These are phyloP conservation scores for Bromus sterilis DNA, from an alignment of 176 grass and related monocot genomes.

Conservation along the genomic window DNA sequence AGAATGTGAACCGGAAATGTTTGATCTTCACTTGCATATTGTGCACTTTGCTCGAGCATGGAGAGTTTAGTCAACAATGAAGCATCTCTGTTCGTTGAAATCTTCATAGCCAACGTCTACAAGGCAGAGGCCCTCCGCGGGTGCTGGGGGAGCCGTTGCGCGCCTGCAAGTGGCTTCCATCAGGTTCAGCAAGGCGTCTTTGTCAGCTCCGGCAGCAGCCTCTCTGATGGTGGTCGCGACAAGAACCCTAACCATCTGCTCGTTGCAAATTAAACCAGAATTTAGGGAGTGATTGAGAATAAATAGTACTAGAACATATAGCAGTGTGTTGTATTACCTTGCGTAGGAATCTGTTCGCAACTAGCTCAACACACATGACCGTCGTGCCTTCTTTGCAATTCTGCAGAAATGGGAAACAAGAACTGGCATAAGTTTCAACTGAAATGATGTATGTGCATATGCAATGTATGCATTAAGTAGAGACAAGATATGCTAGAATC, in stretches of 20 bases:
- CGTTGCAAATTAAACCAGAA: background rate
- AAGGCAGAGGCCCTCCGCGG: constrained; percentile 83
- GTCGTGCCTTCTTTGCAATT: constrained; percentile 20
- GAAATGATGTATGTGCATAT: background rate
- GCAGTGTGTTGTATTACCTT: constrained; percentile 50
- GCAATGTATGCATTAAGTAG: background rate
- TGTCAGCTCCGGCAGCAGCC: constrained; percentile 59
- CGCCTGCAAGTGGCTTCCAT: constrained; percentile 86
- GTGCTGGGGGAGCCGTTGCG: constrained; percentile 83
- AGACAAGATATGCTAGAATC: constrained; percentile 13
- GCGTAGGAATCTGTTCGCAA: constrained; percentile 79
- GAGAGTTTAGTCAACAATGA: constrained; percentile 46
- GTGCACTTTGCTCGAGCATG: background rate
- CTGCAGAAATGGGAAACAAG: constrained; percentile 10
- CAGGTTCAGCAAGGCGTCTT: constrained; percentile 62
- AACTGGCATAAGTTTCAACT: background rate
- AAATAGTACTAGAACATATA: background rate
- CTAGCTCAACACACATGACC: constrained; percentile 80
- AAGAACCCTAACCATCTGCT: constrained; percentile 89
- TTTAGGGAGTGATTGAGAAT: background rate
- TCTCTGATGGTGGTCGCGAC: constrained; percentile 85
- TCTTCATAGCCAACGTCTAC: constrained; percentile 77
- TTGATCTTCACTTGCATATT: background rate
- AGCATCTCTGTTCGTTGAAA: constrained; percentile 51
- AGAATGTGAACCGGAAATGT: background rate